Conservation (phyloP, 2,329 filamentous ascomycete species). For the Drechslerella coelobrocha region DNA sequence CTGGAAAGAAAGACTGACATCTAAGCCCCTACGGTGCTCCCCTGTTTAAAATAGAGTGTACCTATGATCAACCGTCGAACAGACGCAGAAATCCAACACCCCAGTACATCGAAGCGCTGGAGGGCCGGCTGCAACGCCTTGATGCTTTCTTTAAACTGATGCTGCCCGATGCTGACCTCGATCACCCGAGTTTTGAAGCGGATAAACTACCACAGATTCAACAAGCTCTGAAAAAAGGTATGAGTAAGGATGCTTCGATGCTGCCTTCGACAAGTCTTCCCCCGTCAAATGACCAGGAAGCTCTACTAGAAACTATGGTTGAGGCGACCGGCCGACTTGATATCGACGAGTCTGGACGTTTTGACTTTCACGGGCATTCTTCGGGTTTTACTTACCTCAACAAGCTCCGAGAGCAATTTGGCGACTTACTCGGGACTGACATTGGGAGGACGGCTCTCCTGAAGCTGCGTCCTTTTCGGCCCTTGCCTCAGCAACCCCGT, state of each 20-base stretch:
- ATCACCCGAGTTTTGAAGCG: constrained; percentile 82
- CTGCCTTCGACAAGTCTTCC: constrained; percentile 51
- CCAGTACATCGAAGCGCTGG: constrained; percentile 89
- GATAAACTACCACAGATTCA: constrained; percentile 58
- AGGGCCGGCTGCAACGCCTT: constrained; percentile 80
- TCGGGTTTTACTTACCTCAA: constrained; percentile 88
- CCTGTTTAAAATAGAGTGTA: constrained; percentile 71
- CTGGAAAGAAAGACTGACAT: neutral
- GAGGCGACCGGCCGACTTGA: constrained; percentile 89
- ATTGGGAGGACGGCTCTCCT: constrained; percentile 56
- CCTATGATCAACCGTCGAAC: constrained; percentile 94
- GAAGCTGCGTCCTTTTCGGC: constrained; percentile 66
- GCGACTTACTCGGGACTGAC: constrained; percentile 73
- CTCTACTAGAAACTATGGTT: constrained; percentile 89
- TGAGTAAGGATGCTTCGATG: constrained; percentile 49
- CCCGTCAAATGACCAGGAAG: constrained; percentile 66
- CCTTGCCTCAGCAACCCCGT: constrained; percentile 69
- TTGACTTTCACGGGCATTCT: constrained; percentile 93
- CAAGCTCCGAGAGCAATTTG: constrained; percentile 86
- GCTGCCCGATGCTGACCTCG: constrained; percentile 81
- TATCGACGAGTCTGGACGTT: constrained; percentile 86
- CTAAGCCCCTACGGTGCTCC: neutral
- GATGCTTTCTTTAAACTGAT: constrained; percentile 80
- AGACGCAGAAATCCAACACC: constrained; percentile 86
- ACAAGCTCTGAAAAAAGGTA: constrained; percentile 43